Evolutionary conservation across 148 eudicot species (phyloP), one percentile per base, ranked within the genome.

Genomic region (Fagopyrum homotropicum): DNA sequence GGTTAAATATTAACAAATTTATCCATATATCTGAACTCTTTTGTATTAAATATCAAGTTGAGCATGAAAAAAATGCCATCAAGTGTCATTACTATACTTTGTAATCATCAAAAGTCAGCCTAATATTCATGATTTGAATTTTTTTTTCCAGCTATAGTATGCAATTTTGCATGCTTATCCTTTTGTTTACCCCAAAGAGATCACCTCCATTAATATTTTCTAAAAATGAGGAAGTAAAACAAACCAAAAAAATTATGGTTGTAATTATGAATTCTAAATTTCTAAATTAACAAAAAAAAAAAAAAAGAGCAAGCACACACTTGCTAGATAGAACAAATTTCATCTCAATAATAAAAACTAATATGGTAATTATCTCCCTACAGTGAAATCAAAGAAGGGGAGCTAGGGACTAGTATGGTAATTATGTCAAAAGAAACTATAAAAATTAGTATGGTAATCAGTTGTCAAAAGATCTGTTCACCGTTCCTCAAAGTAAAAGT

Each of bases 261-360:
- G 11, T 4, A 29, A 63, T 26, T 6, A 44, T 63, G 44, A 30
- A 57, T 30, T 14, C 35, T 64, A 22, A 22, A 22, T 22, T 22
- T 22, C 26, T 0, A 40, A 64, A 64, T 35, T 45, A 64, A 45
- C 3, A 0, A 22, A 22, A 22, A 22, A 22, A 22, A 22, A 8
- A 64, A 40, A 45, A 40, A 35, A 64, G 70, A 64, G 17, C 45
- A 64, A 11, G 45, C 46, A 40, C 86, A 69, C 43, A 94, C 98
- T 97, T 94, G 57, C 98, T 97, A 84, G 26, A 22, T 22, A 22
- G 26, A 22, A 22, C 26, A 22, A 22, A 22, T 22, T 22, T 22
- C 26, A 22, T 22, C 26, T 22, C 26, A 22, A 22, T 22, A 22
- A 22, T 22, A 22, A 22, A 22, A 22, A 22, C 26, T 22, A 22